These are phyloP conservation scores for Beauveria asiatica DNA, from an alignment of 2,329 filamentous ascomycete species.

Conservation along the genomic window DNA sequence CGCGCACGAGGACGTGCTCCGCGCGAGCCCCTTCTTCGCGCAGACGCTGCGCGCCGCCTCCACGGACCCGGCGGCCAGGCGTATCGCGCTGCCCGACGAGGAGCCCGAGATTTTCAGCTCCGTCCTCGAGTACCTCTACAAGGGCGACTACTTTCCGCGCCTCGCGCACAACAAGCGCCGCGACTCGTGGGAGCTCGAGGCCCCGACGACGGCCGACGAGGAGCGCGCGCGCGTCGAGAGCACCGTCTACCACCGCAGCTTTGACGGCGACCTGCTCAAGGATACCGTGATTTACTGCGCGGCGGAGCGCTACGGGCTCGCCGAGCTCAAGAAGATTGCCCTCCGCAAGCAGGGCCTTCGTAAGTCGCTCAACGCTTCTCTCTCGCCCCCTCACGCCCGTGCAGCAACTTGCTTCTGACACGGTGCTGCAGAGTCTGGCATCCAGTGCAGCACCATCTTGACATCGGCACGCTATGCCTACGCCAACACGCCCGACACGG, in stretches of 20 bases:
- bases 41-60: conserved; percentile 27
- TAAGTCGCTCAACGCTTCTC: conserved; percentile 28
- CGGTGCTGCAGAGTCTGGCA: conserved; percentile 52
- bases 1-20: conserved; percentile 79
- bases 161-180: conserved; percentile 73
- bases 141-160: conserved; percentile 85
- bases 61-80: conserved; percentile 41
- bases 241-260: conserved; percentile 58
- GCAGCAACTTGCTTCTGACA: not conserved
- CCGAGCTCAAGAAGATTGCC: conserved; percentile 75
- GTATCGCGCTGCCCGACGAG: conserved; percentile 74
- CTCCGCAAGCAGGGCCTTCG: conserved; percentile 83
- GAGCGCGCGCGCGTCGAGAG: conserved; percentile 44
- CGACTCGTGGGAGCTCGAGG: conserved; percentile 74
- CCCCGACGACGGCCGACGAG: conserved; percentile 33
- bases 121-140: conserved; percentile 85
- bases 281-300: conserved; percentile 90
- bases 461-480: conserved; percentile 86
- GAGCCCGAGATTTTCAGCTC: conserved; percentile 87
- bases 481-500: conserved; percentile 76
- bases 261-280: conserved; percentile 65
- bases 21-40: conserved; percentile 67
- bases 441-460: conserved; percentile 77
- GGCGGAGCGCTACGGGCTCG: conserved; percentile 73
- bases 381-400: too few relatives aligned